phyloP scores from a whole-genome alignment of 371 early-diverging fungal genomes.

The Haplosporangium sp. region DNA sequence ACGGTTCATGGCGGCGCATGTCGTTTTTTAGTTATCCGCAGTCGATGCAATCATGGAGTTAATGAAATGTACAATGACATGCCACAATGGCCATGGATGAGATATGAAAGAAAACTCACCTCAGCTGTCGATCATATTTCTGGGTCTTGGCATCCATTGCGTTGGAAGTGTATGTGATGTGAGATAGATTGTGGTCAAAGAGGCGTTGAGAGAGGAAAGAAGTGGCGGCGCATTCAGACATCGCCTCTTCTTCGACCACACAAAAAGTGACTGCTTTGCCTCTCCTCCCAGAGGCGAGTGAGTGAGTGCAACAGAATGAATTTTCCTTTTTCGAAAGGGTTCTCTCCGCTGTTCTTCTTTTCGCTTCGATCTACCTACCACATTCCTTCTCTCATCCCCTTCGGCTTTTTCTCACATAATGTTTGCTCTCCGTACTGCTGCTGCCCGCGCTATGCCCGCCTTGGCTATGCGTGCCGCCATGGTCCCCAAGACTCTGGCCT shows the following conservation, averaged over 20 bases:
- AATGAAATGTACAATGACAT: too few species aligned
- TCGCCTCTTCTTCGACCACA: background rate
- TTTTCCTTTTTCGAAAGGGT: background rate
- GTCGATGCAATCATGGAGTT: conserved; percentile 1
- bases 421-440: conserved; percentile 51
- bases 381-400: background rate
- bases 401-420: conserved; percentile 10
- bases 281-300: background rate
- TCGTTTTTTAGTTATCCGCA: conserved; percentile 21
- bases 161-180: background rate
- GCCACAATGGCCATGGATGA: background rate
- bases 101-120: conserved; percentile 58
- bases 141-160: conserved; percentile 66
- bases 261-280: conserved; percentile 13
- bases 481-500: conserved; percentile 23
- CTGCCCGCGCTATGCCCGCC: conserved; percentile 49
- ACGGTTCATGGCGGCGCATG: background rate
- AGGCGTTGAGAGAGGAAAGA: background rate
- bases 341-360: background rate
- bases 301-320: background rate
- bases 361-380: background rate
- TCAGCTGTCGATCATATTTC: conserved; percentile 93
- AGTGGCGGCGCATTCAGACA: background rate
- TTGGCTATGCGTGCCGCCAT: conserved; percentile 49
- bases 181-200: background rate